A percentile compares a stretch with the other conserved stretches of the same genome.
These are phyloP conservation scores for Berberis thunbergii DNA, from an alignment of 164 flowering plant species.

Conservation along the genomic window DNA sequence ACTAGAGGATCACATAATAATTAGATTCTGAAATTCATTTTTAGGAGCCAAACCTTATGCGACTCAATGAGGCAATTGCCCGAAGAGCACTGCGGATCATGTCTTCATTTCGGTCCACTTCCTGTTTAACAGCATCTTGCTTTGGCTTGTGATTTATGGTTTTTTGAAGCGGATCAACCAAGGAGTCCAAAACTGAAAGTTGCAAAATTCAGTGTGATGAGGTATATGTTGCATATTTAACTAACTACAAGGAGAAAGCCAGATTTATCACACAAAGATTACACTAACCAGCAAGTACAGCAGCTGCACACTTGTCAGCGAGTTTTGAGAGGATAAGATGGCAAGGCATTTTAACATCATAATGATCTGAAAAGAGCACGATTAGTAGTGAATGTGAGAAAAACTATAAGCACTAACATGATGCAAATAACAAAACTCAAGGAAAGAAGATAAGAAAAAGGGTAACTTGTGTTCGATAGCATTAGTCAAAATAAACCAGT, in stretches of 20 bases:
- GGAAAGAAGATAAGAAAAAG: no score
- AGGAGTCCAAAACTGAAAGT: constrained; percentile 75
- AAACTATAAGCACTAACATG: no score
- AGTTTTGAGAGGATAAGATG: constrained; percentile 98
- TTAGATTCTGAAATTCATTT: neutral
- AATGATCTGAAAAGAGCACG: constrained; percentile 59
- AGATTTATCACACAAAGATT: neutral
- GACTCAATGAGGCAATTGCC: constrained; percentile 83
- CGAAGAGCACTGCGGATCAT: constrained; percentile 98
- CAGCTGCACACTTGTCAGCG: constrained; percentile 93
- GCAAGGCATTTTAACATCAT: constrained; percentile 99
- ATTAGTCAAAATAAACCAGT: no score
- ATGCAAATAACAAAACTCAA: no score
- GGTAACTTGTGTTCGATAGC: no score
- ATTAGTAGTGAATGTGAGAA: no score
- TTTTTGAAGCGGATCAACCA: constrained; percentile 96
- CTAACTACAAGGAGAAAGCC: neutral
- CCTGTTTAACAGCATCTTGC: constrained; percentile 99
- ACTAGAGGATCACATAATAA: neutral
- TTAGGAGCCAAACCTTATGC: constrained; percentile 56
- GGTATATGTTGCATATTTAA: neutral
- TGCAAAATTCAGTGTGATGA: neutral
- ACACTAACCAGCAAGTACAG: constrained; percentile 83
- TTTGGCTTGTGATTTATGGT: constrained; percentile 87
- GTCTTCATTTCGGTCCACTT: constrained; percentile 98